Conservation (phyloP, 805 yeast genomes). For the Tanozyma kutaoensis region DNA sequence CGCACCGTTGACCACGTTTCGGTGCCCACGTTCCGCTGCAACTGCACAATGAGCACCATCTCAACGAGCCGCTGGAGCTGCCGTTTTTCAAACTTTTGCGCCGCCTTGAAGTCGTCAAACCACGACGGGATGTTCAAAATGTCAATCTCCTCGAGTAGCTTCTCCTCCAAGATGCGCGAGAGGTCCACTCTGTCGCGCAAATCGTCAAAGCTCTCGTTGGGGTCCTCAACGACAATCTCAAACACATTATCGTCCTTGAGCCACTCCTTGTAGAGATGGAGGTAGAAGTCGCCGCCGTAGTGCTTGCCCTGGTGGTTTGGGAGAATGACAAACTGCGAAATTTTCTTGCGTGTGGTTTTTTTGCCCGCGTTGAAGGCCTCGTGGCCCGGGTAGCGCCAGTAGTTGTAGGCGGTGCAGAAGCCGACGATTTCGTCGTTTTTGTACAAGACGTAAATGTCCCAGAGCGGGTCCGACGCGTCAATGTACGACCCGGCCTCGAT, state of each 20-base stretch:
- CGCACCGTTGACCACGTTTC: slow-evolving; percentile 29
- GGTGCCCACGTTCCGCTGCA: slow-evolving; percentile 10
- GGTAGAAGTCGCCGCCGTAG: slow-evolving; percentile 61
- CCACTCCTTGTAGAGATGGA: slow-evolving; percentile 43
- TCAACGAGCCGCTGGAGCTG: slow-evolving; percentile 73
- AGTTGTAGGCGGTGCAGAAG: slow-evolving; percentile 71
- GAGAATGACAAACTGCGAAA: slow-evolving; percentile 74
- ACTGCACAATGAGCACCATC: slow-evolving; percentile 44
- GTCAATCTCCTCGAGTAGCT: slow-evolving; percentile 1
- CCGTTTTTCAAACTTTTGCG: slow-evolving; percentile 54
- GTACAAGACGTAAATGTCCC: slow-evolving; percentile 64
- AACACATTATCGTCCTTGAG: slow-evolving; percentile 32
- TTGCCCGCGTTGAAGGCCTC: slow-evolving; percentile 35
- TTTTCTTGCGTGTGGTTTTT: slow-evolving; percentile 59
- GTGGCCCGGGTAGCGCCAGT: slow-evolving; percentile 60
- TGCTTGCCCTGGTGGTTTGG: slow-evolving; percentile 73
- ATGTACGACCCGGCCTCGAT: slow-evolving; percentile 92
- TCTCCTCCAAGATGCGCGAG: slow-evolving; percentile 5
- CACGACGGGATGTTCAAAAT: slow-evolving; percentile 5
- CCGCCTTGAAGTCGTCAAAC: slow-evolving; percentile 25
- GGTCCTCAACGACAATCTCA: slow-evolving; percentile 88
- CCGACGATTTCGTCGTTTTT: slow-evolving; percentile 43
- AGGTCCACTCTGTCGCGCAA: slow-evolving; percentile 77
- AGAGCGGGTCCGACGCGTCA: slow-evolving; percentile 57
- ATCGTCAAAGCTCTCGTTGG: slow-evolving; percentile 85